Evolutionary conservation across 2,329 filamentous ascomycete species (phyloP).

Genomic region (Alternaria alternata): DNA sequence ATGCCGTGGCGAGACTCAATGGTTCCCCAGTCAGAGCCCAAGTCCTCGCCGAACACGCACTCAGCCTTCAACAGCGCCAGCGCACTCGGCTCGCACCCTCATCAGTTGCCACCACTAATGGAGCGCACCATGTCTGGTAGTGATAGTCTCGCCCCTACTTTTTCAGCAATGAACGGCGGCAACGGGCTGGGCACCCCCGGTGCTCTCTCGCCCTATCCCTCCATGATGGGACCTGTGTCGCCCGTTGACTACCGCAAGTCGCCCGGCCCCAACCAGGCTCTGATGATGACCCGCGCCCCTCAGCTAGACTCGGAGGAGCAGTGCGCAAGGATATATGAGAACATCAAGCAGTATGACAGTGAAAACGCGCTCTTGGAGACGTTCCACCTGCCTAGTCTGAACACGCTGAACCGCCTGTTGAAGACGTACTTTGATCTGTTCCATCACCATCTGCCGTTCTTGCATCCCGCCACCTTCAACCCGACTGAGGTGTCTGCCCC

Average conservation of each 20-base stretch:
- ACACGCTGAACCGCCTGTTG: conserved; percentile 87
- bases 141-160: conserved; percentile 69
- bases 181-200: conserved; percentile 75
- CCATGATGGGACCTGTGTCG: conserved; percentile 72
- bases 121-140: conserved; percentile 67
- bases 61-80: conserved; percentile 67
- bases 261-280: conserved; percentile 70
- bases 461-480: conserved; percentile 90
- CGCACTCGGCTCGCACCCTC: conserved; percentile 65
- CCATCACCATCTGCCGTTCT: conserved; percentile 94
- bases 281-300: conserved; percentile 74
- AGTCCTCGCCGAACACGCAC: conserved; percentile 73
- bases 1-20: conserved; percentile 94
- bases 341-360: conserved; percentile 80
- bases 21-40: conserved; percentile 77
- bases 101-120: conserved; percentile 73
- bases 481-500: conserved; percentile 82
- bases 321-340: conserved; percentile 82
- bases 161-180: conserved; percentile 75
- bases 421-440: conserved; percentile 97
- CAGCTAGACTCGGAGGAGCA: conserved; percentile 87
- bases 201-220: conserved; percentile 75
- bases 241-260: conserved; percentile 75
- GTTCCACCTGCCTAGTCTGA: conserved; percentile 83
- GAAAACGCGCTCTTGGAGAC: conserved; percentile 85